phyloP scores from a whole-genome alignment of 495 filamentous ascomycete genomes.

The Annulohypoxylon maeteangense region DNA sequence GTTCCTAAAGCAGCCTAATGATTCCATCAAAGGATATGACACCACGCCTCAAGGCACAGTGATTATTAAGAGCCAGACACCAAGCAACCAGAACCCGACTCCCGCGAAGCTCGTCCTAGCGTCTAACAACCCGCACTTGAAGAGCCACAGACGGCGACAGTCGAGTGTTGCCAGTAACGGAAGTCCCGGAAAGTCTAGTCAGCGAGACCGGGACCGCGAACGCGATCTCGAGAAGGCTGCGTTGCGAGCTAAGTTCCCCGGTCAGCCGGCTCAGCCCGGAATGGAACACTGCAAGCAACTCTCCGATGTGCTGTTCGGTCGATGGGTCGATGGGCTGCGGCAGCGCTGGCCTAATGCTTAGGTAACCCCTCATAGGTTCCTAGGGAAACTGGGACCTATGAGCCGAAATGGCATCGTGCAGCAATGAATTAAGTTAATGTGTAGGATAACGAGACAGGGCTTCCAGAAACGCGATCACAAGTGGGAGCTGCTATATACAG shows the following conservation, averaged over 20 bases:
- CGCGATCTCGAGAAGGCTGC: constrained; percentile 60
- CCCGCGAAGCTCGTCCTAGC: constrained; percentile 71
- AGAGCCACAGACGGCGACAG: constrained; percentile 77
- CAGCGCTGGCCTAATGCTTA: constrained; percentile 72
- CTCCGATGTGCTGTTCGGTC: constrained; percentile 86
- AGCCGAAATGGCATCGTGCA: background rate
- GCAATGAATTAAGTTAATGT: constrained; percentile 14
- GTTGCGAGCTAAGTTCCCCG: constrained; percentile 59
- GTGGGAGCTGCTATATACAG: too few species aligned
- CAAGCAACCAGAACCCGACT: constrained; percentile 40
- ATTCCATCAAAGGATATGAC: constrained; percentile 29
- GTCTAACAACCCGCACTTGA: constrained; percentile 85
- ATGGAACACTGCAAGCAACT: constrained; percentile 94
- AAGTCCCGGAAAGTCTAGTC: constrained; percentile 39
- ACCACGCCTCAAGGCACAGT: constrained; percentile 58
- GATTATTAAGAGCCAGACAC: constrained; percentile 53
- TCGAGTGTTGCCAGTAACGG: constrained; percentile 54
- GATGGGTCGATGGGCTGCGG: constrained; percentile 88
- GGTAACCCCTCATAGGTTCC: background rate
- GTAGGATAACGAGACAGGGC: constrained; percentile 22
- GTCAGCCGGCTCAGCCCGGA: constrained; percentile 66
- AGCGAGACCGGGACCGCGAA: constrained; percentile 52
- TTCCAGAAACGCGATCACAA: constrained; percentile 6
- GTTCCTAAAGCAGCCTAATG: constrained; percentile 43
- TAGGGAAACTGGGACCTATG: constrained; percentile 39